These are phyloP conservation scores for Picochlorum sp. DNA, from an alignment of 139 green algal genomes.

Conservation along the genomic window DNA sequence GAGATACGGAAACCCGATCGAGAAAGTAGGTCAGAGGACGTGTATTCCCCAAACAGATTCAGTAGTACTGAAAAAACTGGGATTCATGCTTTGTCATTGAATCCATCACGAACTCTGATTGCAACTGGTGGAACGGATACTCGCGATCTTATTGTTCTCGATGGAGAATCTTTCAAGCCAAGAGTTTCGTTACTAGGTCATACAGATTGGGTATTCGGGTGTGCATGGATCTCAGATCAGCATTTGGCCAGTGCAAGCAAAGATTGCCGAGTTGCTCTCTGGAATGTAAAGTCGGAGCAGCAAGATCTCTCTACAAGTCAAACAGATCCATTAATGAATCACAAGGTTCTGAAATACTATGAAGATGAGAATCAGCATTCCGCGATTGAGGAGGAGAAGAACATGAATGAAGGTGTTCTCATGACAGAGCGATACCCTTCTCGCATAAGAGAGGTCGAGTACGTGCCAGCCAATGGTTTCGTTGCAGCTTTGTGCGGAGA, in stretches of 20 bases:
- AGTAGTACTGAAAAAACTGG: conserved; percentile 19
- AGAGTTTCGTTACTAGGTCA: conserved; percentile 35
- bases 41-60: too few relatives aligned
- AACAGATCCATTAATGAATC: neutral
- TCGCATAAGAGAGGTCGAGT: conserved; percentile 40
- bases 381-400: neutral
- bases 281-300: conserved; percentile 6
- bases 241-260: conserved; percentile 43
- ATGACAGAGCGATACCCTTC: conserved; percentile 15
- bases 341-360: neutral
- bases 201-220: conserved; percentile 65
- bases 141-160: conserved; percentile 27
- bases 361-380: neutral
- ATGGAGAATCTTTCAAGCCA: neutral
- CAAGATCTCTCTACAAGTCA: too few relatives aligned
- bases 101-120: conserved; percentile 27
- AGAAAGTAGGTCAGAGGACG: too few relatives aligned
- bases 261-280: conserved; percentile 24
- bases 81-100: conserved; percentile 45
- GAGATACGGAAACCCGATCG: too few relatives aligned
- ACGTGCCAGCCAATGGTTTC: neutral
- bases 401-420: neutral
- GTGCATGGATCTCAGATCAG: conserved; percentile 47
- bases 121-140: conserved; percentile 42
- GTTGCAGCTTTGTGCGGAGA: conserved; percentile 30